These are phyloP conservation scores for Artemisia princeps DNA, from an alignment of 140 eudicot species.

Conservation along the genomic window DNA sequence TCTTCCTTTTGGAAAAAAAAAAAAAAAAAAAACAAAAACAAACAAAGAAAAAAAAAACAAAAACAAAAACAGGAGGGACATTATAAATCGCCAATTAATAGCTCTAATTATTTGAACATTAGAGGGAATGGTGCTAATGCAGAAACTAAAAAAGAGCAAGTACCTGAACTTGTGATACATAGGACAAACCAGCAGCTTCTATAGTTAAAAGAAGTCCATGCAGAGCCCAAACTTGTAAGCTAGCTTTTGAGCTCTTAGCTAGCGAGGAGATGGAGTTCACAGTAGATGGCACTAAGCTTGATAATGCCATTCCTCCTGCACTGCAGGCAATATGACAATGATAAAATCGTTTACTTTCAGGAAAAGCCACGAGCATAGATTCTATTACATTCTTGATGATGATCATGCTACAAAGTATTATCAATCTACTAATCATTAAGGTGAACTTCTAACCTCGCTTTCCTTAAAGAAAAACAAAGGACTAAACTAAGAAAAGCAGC, in stretches of 20 bases:
- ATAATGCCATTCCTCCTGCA: conserved; percentile 98
- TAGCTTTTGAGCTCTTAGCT: conserved; percentile 75
- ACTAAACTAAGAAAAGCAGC: too few relatives aligned
- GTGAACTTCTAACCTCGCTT: too few relatives aligned
- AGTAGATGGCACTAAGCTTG: conserved; percentile 88
- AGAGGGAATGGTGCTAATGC: conserved; percentile 19
- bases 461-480: too few relatives aligned
- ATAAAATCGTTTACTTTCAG: conserved; percentile 22
- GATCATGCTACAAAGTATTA: neutral
- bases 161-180: conserved; percentile 93
- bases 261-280: conserved; percentile 67
- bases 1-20: too few relatives aligned
- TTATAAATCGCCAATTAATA: neutral
- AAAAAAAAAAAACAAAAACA: too few relatives aligned
- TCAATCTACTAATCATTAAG: too few relatives aligned
- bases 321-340: conserved; percentile 49
- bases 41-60: too few relatives aligned
- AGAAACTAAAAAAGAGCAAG: neutral
- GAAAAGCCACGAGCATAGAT: conserved; percentile 9
- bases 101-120: neutral
- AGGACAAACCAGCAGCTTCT: conserved; percentile 92
- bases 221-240: conserved; percentile 77
- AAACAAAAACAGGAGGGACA: too few relatives aligned
- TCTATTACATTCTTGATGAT: neutral
- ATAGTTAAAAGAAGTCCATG: conserved; percentile 95